Evolutionary conservation across 495 filamentous ascomycete genomes (phyloP).

Genomic region (Penicillium coffeae): DNA sequence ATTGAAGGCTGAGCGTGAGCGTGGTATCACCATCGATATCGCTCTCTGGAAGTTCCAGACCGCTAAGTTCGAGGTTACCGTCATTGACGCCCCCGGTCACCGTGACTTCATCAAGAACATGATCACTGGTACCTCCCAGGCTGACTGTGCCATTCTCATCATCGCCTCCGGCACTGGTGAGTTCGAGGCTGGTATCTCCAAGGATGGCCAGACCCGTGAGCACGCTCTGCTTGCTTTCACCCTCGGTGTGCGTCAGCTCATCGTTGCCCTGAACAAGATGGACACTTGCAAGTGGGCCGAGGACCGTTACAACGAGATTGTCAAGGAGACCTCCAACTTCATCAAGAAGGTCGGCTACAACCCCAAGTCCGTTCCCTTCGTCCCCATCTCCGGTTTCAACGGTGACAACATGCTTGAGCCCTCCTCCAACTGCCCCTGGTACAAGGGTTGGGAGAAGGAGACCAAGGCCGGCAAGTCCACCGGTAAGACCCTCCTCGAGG

Average conservation of each 20-base stretch:
- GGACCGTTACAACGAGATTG: conserved; percentile 95
- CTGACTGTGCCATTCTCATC: conserved; percentile 99
- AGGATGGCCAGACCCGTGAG: conserved; percentile 99
- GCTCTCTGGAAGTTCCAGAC: conserved; percentile 99
- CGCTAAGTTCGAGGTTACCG: conserved; percentile 96
- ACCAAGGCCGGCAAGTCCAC: conserved; percentile 82
- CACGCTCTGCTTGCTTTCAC: conserved; percentile 99
- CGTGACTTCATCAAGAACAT: conserved; percentile 99
- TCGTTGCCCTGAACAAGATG: conserved; percentile 99
- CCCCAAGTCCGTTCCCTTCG: conserved; percentile 96
- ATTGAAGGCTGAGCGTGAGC: conserved; percentile 99
- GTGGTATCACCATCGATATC: conserved; percentile 99
- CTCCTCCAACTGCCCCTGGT: conserved; percentile 97
- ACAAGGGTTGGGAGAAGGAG: conserved; percentile 99
- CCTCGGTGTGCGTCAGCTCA: conserved; percentile 99
- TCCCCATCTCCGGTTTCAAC: conserved; percentile 99
- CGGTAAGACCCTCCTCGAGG: conserved; percentile 98
- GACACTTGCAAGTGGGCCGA: conserved; percentile 98
- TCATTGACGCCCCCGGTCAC: conserved; percentile 99
- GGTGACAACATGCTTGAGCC: conserved; percentile 98
- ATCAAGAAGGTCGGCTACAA: conserved; percentile 99
- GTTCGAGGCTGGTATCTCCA: conserved; percentile 99
- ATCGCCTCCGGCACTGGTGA: conserved; percentile 99
- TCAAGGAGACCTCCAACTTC: conserved; percentile 99
- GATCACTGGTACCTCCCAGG: conserved; percentile 99